A percentile compares a stretch with the other conserved stretches of the same genome.
phyloP scores from a whole-genome alignment of 1,284 basidiomycete genomes.

The Earliella scabrosa region DNA sequence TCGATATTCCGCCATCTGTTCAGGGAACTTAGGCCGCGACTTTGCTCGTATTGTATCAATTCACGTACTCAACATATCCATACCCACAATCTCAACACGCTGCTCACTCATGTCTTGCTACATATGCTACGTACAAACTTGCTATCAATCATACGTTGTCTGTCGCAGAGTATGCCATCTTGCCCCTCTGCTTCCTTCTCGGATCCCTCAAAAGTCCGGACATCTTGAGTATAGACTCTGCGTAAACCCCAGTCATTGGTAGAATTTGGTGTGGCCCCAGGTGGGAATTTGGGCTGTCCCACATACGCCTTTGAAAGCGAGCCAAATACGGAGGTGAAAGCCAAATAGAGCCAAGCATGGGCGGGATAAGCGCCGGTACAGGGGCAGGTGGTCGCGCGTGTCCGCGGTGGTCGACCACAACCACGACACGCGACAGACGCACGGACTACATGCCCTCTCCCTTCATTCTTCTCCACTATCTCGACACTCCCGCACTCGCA shows the following conservation, averaged over 20 bases:
- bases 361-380: constrained; percentile 1
- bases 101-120: background rate
- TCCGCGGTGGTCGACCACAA: constrained; percentile 20
- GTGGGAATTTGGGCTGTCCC: too few species aligned
- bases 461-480: constrained; percentile 9
- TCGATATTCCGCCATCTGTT: background rate
- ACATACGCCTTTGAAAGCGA: background rate
- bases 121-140: background rate
- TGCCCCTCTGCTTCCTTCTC: too few species aligned
- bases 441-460: constrained; percentile 23
- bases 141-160: background rate
- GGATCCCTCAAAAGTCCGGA: too few species aligned
- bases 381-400: constrained; percentile 18
- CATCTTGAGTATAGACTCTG: too few species aligned
- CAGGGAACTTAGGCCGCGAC: background rate
- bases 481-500: constrained; percentile 5
- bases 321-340: constrained; percentile 10
- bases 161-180: background rate
- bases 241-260: too few species aligned
- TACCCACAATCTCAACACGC: constrained; percentile 13
- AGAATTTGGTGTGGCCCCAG: too few species aligned
- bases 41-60: constrained; percentile 12
- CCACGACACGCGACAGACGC: constrained; percentile 28
- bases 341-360: constrained; percentile 19
- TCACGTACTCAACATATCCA: constrained; percentile 14